Percentiles rank a stretch among this genome's conserved stretches.
Evolutionary conservation across 2,329 filamentous ascomycete genomes (phyloP).

Genomic region (Dothistroma septosporum): DNA sequence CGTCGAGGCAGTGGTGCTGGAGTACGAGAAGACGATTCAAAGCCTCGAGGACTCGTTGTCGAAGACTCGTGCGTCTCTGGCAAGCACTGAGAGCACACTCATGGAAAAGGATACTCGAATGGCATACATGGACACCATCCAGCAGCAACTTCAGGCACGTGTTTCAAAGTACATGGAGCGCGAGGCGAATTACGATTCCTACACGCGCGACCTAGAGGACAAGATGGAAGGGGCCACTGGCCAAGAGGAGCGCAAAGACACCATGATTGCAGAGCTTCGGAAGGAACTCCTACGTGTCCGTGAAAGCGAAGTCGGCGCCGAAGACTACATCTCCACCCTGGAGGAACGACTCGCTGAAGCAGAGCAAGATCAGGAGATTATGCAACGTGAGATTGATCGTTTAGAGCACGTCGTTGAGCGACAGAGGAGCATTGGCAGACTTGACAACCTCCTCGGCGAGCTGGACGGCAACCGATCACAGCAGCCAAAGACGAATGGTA

Average conservation of each 20-base stretch:
- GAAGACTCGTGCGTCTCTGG: constrained; percentile 76
- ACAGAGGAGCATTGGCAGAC: constrained; percentile 87
- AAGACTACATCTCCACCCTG: constrained; percentile 95
- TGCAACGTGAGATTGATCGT: constrained; percentile 93
- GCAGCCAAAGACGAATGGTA: constrained; percentile 18
- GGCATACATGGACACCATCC: constrained; percentile 88
- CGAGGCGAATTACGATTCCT: constrained; percentile 85
- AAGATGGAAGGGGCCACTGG: constrained; percentile 87
- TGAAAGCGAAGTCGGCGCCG: constrained; percentile 83
- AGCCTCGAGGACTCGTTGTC: constrained; percentile 86
- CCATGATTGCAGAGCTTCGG: constrained; percentile 78
- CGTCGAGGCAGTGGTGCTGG: constrained; percentile 90
- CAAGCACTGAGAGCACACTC: constrained; percentile 77
- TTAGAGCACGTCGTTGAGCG: constrained; percentile 93
- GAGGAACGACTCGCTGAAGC: constrained; percentile 93
- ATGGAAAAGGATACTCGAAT: constrained; percentile 92
- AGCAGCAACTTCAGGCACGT: constrained; percentile 79
- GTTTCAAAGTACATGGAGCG: constrained; percentile 92
- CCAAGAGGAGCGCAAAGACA: constrained; percentile 87
- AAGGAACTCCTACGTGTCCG: constrained; percentile 85
- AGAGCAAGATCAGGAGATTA: constrained; percentile 91
- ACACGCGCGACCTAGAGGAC: constrained; percentile 84
- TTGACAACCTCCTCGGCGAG: constrained; percentile 88
- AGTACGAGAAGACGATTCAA: constrained; percentile 99
- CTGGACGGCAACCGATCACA: constrained; percentile 54